These are phyloP conservation scores for Eleusine coracana DNA, from an alignment of 176 grass and related monocot species.

Conservation along the genomic window DNA sequence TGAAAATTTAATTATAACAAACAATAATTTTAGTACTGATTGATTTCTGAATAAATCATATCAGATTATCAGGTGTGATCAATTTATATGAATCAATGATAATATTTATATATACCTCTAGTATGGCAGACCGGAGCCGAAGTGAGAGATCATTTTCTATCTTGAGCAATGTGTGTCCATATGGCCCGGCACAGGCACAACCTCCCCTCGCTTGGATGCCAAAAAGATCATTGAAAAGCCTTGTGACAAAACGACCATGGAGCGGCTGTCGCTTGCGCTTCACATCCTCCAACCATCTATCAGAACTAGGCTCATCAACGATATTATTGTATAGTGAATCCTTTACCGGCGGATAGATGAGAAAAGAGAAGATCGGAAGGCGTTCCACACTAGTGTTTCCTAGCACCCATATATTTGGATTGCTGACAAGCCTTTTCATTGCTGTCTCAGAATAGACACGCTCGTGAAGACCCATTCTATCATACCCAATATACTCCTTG, in stretches of 20 bases:
- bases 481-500: background rate
- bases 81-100: background rate
- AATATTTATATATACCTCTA: slow-evolving; percentile 30
- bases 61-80: background rate
- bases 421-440: background rate
- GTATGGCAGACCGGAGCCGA: slow-evolving; percentile 57
- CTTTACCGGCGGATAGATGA: slow-evolving; percentile 39
- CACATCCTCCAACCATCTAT: background rate
- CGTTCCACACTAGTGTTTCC: slow-evolving; percentile 51
- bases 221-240: slow-evolving; percentile 75
- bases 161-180: slow-evolving; percentile 63
- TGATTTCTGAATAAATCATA: background rate
- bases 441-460: background rate
- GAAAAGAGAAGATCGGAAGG: slow-evolving; percentile 70
- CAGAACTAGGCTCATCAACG: background rate
- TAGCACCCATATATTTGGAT: slow-evolving; percentile 30
- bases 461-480: background rate
- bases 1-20: slow-evolving; percentile 7
- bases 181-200: slow-evolving; percentile 69
- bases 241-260: slow-evolving; percentile 66
- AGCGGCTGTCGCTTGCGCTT: slow-evolving; percentile 37
- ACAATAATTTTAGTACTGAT: background rate
- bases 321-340: background rate
- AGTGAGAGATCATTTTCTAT: slow-evolving; percentile 48
- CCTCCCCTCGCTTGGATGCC: slow-evolving; percentile 81